Evolutionary conservation across 306 rosid species (phyloP).

Genomic region (Cyclanthera cordifolia): DNA sequence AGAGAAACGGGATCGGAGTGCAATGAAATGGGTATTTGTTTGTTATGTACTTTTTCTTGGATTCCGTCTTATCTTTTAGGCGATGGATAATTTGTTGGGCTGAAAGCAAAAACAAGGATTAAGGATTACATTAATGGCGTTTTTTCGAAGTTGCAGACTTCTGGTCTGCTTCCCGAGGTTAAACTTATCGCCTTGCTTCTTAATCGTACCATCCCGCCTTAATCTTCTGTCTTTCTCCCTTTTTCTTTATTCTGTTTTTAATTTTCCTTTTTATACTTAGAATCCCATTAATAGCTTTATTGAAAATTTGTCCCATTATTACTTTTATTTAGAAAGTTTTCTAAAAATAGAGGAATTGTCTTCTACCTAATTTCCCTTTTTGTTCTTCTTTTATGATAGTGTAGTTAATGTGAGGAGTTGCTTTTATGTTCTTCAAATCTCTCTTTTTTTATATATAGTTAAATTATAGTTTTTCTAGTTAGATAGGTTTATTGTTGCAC

Average conservation of each 20-base stretch:
- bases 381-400: not conserved
- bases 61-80: not conserved
- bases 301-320: not conserved
- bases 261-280: not conserved
- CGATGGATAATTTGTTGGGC: not conserved
- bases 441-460: too few species aligned
- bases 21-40: not conserved
- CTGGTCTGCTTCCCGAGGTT: slow-evolving; percentile 8
- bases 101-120: not conserved
- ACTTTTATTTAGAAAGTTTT: slow-evolving; percentile 3
- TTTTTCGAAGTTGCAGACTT: slow-evolving; percentile 3
- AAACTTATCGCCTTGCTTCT: not conserved
- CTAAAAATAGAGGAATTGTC: slow-evolving; percentile 1
- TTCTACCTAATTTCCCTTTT: slow-evolving; percentile 8
- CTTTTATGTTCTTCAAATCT: not conserved
- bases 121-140: not conserved
- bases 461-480: too few species aligned
- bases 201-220: slow-evolving; percentile 11
- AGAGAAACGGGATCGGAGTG: not conserved
- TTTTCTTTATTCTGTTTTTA: not conserved
- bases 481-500: too few species aligned
- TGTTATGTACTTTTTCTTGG: slow-evolving; percentile 1
- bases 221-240: not conserved
- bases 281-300: not conserved
- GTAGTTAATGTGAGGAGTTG: not conserved